Base-by-base conservation (phyloP, 2,329 filamentous ascomycete genomes). In the Cyclaneusma minus region DNA sequence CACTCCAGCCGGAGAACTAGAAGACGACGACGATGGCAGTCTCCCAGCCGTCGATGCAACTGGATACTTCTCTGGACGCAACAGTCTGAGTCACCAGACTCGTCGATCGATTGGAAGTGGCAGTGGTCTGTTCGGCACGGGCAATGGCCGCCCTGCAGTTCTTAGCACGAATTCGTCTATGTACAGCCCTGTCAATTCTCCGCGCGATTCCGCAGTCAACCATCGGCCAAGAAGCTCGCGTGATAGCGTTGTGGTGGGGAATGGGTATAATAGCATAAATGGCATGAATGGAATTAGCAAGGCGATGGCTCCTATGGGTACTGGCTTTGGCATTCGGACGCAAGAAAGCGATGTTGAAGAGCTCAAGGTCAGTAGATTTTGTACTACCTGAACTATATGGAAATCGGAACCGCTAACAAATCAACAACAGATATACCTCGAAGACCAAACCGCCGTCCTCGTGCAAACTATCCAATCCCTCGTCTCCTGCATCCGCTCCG, bases 401-500 rank as follows among this genome's bases (percentile, higher is more conserved):
- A 19, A 22, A 13, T 8, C 15, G 22, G 13, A 27, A 16, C 21
- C 28, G 25, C 34, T 44, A 35, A 43, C 41, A 28, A 37, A 22
- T 22, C 24, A 13, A 21, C 16, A 30, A 18, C 27, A 78, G 68
- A 67, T 80, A 32, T 85, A 83, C 45, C 66, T 91, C 18, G 79
- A 89, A 44, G 79, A 85, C 44, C 80, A 89, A 48, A 85, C 78
- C 7, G 78, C 80, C 26, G 57, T 72, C 3, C 63, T 92, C 32
- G 75, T 89, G 14, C 71, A 82, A 37, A 79, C 72, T 22, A 84
- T 91, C 36, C 80, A 89, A 50, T 68, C 72, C n/a, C 65, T 92
- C 6, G 80, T 91, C 24, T 64, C 66, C 28, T 70, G 69, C 16
- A 75, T 84, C 34, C 74, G 78, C 28, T 60, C 63, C 26, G 68